A percentile compares a stretch with the other conserved stretches of the same genome.
Conservation (phyloP, 1,139 yeast genomes). For the Debaryomyces nepalensis region DNA sequence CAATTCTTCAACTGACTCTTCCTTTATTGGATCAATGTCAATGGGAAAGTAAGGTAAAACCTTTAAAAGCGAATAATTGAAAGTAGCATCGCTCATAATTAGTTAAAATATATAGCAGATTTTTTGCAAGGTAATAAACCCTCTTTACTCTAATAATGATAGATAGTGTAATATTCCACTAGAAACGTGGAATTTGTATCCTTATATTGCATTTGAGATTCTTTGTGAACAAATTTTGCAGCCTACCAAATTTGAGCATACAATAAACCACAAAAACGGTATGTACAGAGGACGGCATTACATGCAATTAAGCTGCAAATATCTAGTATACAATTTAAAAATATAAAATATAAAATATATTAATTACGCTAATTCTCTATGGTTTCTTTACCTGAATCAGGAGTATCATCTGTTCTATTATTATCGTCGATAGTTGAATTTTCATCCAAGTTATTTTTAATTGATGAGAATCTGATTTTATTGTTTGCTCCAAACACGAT, state of each 20-base stretch:
- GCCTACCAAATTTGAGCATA: conserved; percentile 1
- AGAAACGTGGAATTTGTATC: not conserved
- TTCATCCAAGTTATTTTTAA: conserved; percentile 37
- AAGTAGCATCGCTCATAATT: conserved; percentile 8
- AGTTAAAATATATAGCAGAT: not conserved
- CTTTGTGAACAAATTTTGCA: conserved; percentile 9
- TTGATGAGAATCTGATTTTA: conserved; percentile 39
- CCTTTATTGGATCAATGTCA: conserved; percentile 25
- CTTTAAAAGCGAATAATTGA: conserved; percentile 2
- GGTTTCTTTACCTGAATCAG: not conserved
- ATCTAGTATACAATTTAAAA: not conserved
- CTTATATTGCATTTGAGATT: conserved; percentile 6
- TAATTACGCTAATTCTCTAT: not conserved
- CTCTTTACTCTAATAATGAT: not conserved
- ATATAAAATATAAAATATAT: not conserved
- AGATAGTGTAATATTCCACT: not conserved
- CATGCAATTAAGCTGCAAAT: not conserved
- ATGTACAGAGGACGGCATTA: no score
- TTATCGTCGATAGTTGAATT: not conserved
- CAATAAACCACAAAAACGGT: conserved; percentile 4
- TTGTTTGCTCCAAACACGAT: conserved; percentile 52
- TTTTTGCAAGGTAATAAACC: conserved; percentile 2
- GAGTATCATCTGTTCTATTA: not conserved
- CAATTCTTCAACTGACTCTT: conserved; percentile 26
- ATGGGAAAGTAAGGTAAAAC: conserved; percentile 32